A percentile compares a stretch with the other conserved stretches of the same genome.
Evolutionary conservation across 495 filamentous ascomycete genomes (phyloP).

Genomic region (Oleoguttula mirabilis): DNA sequence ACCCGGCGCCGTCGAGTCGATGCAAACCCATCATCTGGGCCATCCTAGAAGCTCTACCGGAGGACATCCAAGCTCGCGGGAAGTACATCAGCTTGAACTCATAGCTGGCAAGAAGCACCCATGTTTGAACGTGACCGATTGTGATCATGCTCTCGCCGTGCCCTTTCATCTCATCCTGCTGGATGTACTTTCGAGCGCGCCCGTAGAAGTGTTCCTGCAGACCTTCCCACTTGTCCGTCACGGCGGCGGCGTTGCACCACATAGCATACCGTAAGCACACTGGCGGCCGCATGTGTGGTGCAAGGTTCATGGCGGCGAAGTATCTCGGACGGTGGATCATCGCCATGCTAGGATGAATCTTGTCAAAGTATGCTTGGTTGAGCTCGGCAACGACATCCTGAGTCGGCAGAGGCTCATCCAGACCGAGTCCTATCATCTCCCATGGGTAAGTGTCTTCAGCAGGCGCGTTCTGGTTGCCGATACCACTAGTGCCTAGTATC

Average conservation of each 20-base stretch:
- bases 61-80: conserved; percentile 87
- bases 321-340: conserved; percentile 85
- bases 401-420: conserved; percentile 81
- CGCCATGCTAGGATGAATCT: conserved; percentile 71
- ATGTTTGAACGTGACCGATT: conserved; percentile 69
- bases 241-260: conserved; percentile 77
- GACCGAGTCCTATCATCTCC: conserved; percentile 88
- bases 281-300: conserved; percentile 75
- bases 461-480: conserved; percentile 7
- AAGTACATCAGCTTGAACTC: conserved; percentile 99
- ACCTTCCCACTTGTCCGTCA: conserved; percentile 64
- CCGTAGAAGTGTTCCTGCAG: conserved; percentile 79
- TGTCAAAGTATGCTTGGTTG: conserved; percentile 86
- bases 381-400: conserved; percentile 85
- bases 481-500: neutral
- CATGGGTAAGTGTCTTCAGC: conserved; percentile 37
- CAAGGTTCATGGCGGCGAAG: conserved; percentile 69
- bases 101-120: conserved; percentile 66
- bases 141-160: conserved; percentile 79
- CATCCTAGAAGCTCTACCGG: conserved; percentile 63
- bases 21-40: conserved; percentile 90
- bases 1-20: conserved; percentile 68
- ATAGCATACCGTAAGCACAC: conserved; percentile 85
- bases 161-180: conserved; percentile 83
- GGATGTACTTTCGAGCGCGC: conserved; percentile 76